Conservation (phyloP, 106 monocot species). For the Apostasia ramifera region DNA sequence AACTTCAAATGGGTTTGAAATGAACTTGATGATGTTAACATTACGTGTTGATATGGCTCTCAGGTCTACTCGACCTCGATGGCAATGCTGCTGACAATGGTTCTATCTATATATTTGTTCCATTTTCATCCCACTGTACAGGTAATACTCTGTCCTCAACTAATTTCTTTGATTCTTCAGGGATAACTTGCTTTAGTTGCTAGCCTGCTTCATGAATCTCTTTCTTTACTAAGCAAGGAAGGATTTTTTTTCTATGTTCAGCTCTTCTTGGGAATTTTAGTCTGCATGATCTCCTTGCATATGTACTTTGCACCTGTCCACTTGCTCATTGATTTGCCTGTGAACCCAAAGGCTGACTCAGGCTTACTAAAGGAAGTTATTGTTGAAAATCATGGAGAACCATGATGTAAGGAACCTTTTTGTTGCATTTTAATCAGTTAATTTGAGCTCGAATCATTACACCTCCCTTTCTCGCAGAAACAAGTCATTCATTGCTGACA, state of each 20-base stretch:
- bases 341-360: conserved; percentile 23
- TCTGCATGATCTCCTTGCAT: conserved; percentile 96
- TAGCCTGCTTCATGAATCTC: neutral
- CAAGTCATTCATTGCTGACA: too few relatives aligned
- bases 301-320: conserved; percentile 89
- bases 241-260: conserved; percentile 24
- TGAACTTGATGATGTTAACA: too few relatives aligned
- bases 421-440: neutral
- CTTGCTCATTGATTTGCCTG: conserved; percentile 70
- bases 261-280: conserved; percentile 89
- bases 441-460: neutral
- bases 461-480: neutral
- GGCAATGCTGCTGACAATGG: conserved; percentile 86
- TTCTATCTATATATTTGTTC: conserved; percentile 68
- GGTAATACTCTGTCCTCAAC: conserved; percentile 24
- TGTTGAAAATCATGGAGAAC: conserved; percentile 21
- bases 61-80: conserved; percentile 89
- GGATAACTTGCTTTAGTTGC: neutral
- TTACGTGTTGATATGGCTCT: neutral
- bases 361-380: conserved; percentile 31
- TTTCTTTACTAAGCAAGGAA: neutral
- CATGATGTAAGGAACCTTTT: conserved; percentile 20
- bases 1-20: too few relatives aligned
- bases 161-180: neutral
- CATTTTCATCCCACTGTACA: conserved; percentile 70